Conservation (phyloP, 2,329 filamentous ascomycete genomes). For the Phaeosphaeria sp. region DNA sequence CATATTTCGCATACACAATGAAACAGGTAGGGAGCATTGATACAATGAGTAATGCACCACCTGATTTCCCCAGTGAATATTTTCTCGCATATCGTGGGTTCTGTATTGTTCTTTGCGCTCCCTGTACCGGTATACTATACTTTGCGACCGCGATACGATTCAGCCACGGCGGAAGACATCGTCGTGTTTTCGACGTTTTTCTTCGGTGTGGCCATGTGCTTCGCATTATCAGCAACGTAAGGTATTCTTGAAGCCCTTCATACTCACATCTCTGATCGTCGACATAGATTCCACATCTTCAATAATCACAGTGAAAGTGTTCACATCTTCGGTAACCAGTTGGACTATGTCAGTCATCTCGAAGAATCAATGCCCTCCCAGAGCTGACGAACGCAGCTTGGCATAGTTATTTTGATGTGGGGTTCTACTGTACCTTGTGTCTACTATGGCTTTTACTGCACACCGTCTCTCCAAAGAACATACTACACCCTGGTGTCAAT, state of each 20-base stretch:
- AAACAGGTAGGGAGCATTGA: conserved; percentile 36
- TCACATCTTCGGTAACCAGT: conserved; percentile 13
- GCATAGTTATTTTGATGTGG: conserved; percentile 27
- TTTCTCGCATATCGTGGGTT: conserved; percentile 54
- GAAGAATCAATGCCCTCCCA: neutral
- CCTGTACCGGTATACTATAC: conserved; percentile 49
- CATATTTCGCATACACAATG: conserved; percentile 46
- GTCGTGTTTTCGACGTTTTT: conserved; percentile 55
- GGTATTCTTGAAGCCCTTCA: conserved; percentile 11
- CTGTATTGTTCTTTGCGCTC: conserved; percentile 49
- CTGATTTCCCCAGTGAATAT: conserved; percentile 51
- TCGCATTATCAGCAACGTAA: conserved; percentile 55
- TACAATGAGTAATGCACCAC: too few relatives aligned
- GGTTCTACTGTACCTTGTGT: conserved; percentile 22
- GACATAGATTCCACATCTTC: conserved; percentile 18
- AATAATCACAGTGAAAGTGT: conserved; percentile 21
- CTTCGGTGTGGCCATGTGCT: conserved; percentile 55
- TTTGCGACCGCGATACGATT: conserved; percentile 46
- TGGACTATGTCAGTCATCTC: conserved; percentile 13
- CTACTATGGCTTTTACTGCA: conserved; percentile 25
- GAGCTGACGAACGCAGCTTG: conserved; percentile 7
- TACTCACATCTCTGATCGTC: neutral
- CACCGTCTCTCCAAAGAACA: conserved; percentile 5
- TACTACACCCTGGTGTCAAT: conserved; percentile 22
- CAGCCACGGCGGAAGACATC: conserved; percentile 48